Evolutionary conservation across 768 basidiomycete species (phyloP).

Genomic region (Vararia minispora): DNA sequence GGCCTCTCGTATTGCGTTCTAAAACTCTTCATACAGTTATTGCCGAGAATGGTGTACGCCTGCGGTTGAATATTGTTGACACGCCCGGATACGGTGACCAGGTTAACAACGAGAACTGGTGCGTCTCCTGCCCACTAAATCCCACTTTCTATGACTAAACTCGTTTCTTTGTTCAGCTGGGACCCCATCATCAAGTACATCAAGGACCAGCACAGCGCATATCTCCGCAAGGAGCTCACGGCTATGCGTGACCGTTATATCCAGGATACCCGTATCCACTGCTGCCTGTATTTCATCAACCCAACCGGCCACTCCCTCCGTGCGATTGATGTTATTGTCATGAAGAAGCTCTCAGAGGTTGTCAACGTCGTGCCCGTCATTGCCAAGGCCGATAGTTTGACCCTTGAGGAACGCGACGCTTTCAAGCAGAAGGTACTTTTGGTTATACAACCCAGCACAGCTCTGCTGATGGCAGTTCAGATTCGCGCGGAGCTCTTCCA

Average conservation of each 20-base stretch:
- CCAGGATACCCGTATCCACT: constrained; percentile 97
- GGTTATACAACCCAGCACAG: not conserved
- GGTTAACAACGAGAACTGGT: constrained; percentile 99
- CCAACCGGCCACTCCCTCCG: constrained; percentile 97
- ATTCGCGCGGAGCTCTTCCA: constrained; percentile 88
- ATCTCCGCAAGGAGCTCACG: constrained; percentile 96
- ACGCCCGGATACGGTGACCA: constrained; percentile 98
- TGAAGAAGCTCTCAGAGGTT: constrained; percentile 98
- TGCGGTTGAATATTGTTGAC: constrained; percentile 95
- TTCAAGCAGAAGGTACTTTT: constrained; percentile 82
- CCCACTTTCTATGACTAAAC: not conserved
- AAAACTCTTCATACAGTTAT: constrained; percentile 50
- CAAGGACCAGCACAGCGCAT: constrained; percentile 98
- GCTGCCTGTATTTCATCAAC: constrained; percentile 96
- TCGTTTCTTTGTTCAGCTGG: constrained; percentile 69
- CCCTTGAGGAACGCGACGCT: constrained; percentile 79
- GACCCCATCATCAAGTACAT: constrained; percentile 99
- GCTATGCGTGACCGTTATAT: constrained; percentile 99
- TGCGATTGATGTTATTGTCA: constrained; percentile 94
- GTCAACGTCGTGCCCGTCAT: constrained; percentile 99
- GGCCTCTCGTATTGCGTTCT: not conserved
- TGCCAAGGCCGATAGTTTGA: constrained; percentile 93
- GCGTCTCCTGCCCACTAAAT: constrained; percentile 16
- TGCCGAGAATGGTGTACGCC: constrained; percentile 89
- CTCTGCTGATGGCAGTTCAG: constrained; percentile 27